Percentiles rank a stretch among this genome's conserved stretches.
Evolutionary conservation across 1,284 basidiomycete genomes (phyloP).

Genomic region (Mycena citricolor): DNA sequence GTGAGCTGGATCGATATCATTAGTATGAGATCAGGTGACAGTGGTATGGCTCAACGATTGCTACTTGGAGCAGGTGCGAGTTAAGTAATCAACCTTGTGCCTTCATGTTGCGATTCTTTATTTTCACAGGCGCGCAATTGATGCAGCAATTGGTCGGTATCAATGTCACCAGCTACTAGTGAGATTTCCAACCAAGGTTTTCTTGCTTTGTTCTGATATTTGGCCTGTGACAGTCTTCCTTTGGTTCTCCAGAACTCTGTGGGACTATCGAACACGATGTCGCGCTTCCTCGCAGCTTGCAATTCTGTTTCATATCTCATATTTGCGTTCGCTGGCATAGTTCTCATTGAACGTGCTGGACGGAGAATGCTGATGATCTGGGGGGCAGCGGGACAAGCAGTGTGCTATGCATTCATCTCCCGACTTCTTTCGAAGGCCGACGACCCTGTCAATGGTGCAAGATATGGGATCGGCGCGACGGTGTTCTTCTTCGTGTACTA

Average conservation of each 20-base stretch:
- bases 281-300: conserved; percentile 47
- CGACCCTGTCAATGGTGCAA: conserved; percentile 37
- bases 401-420: conserved; percentile 60
- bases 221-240: conserved; percentile 35
- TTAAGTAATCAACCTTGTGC: neutral
- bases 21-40: conserved; percentile 39
- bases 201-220: neutral
- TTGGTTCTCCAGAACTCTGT: conserved; percentile 48
- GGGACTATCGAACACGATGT: conserved; percentile 43
- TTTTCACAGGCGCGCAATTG: conserved; percentile 53
- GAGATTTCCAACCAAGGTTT: conserved; percentile 10
- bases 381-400: conserved; percentile 63
- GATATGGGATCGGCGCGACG: conserved; percentile 45
- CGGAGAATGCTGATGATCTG: conserved; percentile 69
- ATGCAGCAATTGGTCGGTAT: conserved; percentile 75
- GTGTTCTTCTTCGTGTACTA: conserved; percentile 70
- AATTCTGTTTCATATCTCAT: conserved; percentile 47
- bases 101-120: neutral
- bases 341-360: conserved; percentile 62
- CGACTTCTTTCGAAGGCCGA: conserved; percentile 48
- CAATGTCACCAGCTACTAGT: conserved; percentile 70
- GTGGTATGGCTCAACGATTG: conserved; percentile 51
- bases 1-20: conserved; percentile 42
- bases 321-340: conserved; percentile 52
- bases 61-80: conserved; percentile 47